Evolutionary conservation across 2,329 filamentous ascomycete genomes (phyloP).

Genomic region (Neophaeococcomyces aloes): DNA sequence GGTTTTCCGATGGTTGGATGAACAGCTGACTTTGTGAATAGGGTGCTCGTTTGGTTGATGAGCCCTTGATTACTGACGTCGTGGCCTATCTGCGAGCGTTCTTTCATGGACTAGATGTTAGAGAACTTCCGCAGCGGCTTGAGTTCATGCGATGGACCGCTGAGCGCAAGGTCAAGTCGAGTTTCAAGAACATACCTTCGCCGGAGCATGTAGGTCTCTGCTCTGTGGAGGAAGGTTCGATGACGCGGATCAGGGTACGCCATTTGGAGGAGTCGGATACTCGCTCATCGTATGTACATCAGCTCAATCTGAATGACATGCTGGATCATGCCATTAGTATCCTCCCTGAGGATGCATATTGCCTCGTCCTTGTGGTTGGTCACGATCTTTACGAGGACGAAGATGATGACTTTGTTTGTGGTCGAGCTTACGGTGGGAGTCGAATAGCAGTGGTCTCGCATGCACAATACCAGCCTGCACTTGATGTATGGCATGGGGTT

Average conservation of each 20-base stretch:
- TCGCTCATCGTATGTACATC: slow-evolving; percentile 28
- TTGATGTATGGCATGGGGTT: slow-evolving; percentile 34
- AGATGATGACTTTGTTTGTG: slow-evolving; percentile 57
- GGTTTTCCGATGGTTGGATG: slow-evolving; percentile 7
- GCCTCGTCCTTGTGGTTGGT: slow-evolving; percentile 46
- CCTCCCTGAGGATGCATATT: slow-evolving; percentile 49
- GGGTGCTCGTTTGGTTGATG: not conserved
- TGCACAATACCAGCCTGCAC: slow-evolving; percentile 49
- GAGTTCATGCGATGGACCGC: slow-evolving; percentile 42
- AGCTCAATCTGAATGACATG: slow-evolving; percentile 50
- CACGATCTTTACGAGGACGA: slow-evolving; percentile 58
- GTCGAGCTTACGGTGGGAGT: slow-evolving; percentile 54
- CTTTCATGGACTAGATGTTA: slow-evolving; percentile 47
- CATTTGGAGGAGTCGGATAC: slow-evolving; percentile 32
- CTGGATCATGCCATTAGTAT: slow-evolving; percentile 46
- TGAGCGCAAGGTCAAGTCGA: slow-evolving; percentile 7
- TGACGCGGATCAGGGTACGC: slow-evolving; percentile 44
- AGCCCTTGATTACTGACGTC: slow-evolving; percentile 25
- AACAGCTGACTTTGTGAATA: not conserved
- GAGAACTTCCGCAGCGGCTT: slow-evolving; percentile 31
- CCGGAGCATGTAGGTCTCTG: slow-evolving; percentile 38
- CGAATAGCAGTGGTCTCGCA: slow-evolving; percentile 52
- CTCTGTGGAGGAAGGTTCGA: slow-evolving; percentile 22
- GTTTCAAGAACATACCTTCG: slow-evolving; percentile 7
- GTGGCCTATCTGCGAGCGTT: slow-evolving; percentile 38